Evolutionary conservation across 2,329 filamentous ascomycete genomes (phyloP), one percentile per base, ranked within the genome.

Genomic region (Ilyonectria sp.): DNA sequence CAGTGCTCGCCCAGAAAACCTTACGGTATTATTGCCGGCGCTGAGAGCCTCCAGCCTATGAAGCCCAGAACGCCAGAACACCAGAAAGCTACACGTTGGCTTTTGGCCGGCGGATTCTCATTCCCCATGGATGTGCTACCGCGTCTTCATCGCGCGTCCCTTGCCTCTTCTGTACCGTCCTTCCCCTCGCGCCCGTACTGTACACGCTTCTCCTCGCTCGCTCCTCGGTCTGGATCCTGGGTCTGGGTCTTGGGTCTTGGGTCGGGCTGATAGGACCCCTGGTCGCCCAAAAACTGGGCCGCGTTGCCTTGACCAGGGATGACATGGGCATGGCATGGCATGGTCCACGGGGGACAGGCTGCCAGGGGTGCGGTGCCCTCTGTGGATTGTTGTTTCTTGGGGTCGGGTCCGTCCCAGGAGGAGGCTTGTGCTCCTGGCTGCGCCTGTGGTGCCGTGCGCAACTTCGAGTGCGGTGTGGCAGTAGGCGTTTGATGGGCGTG

Each of bases 231-330:
- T 53, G 53, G 54, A 66, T 66, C 47, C 53, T 49, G n/a, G 59
- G 33, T 37, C 33, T 44, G 29, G 21, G 47, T 65, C 60, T 58
- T 29, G 49, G 63, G 31, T 56, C 66, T 64, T 55, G 47, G 54
- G 60, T 67, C 64, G 29, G 50, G 65, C 47, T 67, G 55, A 69
- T 56, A 73, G 65, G 65, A 50, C 65, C 72, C 71, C 68, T 74
- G 63, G 44, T 55, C 40, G 43, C 26, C 59, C 63, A 60, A 68
- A 71, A 68, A 71, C 63, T 65, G 73, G 70, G 64, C 56, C 66
- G 60, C 58, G 55, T 58, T 68, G 62, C 68, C 58, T 63, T 46
- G 65, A 52, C 69, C 55, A 71, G 66, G 72, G 69, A 72, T 65
- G 47, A 67, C 54, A 71, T 65, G 40, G 29, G 17, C 54, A 60